Percentiles rank a stretch among this genome's conserved stretches.
These are phyloP conservation scores for Osmanthus fragrans DNA, from an alignment of 257 asterid genomes.

Conservation along the genomic window DNA sequence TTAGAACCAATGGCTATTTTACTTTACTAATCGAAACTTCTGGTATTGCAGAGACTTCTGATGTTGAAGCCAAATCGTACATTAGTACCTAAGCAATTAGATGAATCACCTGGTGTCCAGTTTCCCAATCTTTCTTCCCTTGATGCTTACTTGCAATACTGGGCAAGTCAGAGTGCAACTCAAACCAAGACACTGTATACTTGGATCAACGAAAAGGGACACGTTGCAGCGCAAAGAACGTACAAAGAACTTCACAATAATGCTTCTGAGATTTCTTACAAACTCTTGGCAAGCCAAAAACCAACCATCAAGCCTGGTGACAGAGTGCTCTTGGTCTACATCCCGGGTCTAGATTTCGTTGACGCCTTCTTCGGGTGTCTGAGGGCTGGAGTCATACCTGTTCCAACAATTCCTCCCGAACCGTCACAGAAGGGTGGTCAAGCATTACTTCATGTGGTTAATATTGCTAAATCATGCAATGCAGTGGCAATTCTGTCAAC, in stretches of 20 bases:
- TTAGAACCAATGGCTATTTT: background rate
- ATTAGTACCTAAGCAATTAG: conserved; percentile 26
- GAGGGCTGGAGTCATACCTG: conserved; percentile 57
- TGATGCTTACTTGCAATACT: conserved; percentile 49
- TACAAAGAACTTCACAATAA: conserved; percentile 46
- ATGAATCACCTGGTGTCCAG: conserved; percentile 42
- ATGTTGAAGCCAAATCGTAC: conserved; percentile 36
- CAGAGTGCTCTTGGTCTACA: conserved; percentile 53
- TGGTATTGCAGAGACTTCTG: conserved; percentile 39
- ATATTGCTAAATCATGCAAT: conserved; percentile 57
- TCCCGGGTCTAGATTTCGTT: conserved; percentile 66
- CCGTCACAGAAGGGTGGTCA: conserved; percentile 60
- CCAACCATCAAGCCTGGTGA: conserved; percentile 49
- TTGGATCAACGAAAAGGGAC: conserved; percentile 68
- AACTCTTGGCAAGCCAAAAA: conserved; percentile 32
- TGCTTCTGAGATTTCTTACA: conserved; percentile 49
- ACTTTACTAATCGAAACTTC: background rate
- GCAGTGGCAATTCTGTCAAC: conserved; percentile 67
- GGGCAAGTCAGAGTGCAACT: conserved; percentile 50
- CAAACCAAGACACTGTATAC: conserved; percentile 46
- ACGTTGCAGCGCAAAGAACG: conserved; percentile 44
- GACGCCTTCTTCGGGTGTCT: conserved; percentile 75
- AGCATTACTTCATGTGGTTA: conserved; percentile 52
- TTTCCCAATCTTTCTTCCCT: conserved; percentile 51
- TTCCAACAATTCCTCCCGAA: conserved; percentile 65